A percentile compares a stretch with the other conserved stretches of the same genome.
phyloP scores from a whole-genome alignment of 805 yeast genomes.

The Nakazawaea ernobii region DNA sequence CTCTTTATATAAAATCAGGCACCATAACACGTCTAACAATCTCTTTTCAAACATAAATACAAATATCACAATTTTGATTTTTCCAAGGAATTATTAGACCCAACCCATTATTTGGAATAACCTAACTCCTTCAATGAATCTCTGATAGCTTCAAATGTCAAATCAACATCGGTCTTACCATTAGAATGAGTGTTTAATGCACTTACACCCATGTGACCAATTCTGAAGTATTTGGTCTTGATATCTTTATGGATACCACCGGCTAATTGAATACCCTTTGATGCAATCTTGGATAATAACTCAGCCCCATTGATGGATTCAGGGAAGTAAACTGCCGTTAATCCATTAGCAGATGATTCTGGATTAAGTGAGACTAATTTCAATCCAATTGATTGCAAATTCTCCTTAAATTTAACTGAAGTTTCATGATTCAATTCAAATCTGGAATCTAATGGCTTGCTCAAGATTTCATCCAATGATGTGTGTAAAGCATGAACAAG shows the following conservation, averaged over 20 bases:
- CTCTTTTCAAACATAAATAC: neutral
- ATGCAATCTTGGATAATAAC: constrained; percentile 50
- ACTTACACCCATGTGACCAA: constrained; percentile 94
- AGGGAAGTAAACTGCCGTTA: constrained; percentile 81
- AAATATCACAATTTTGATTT: neutral
- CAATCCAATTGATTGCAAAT: constrained; percentile 54
- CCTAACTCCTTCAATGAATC: constrained; percentile 35
- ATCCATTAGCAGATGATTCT: constrained; percentile 75
- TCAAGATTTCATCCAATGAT: constrained; percentile 67
- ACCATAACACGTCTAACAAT: neutral
- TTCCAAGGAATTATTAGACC: constrained; percentile 7
- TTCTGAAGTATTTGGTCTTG: constrained; percentile 78
- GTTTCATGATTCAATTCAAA: constrained; percentile 56
- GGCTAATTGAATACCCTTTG: constrained; percentile 72
- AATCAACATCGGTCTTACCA: constrained; percentile 47
- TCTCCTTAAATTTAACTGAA: constrained; percentile 60
- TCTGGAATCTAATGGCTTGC: constrained; percentile 48
- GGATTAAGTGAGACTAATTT: constrained; percentile 57
- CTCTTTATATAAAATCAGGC: too few relatives aligned
- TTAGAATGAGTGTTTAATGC: constrained; percentile 39
- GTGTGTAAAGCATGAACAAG: constrained; percentile 74
- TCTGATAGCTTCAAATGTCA: constrained; percentile 41
- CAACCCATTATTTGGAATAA: constrained; percentile 24
- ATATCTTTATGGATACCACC: constrained; percentile 86
- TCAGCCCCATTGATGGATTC: constrained; percentile 66